These are phyloP conservation scores for Metschnikowia bowlesiae DNA, from an alignment of 805 yeast species.

Conservation along the genomic window DNA sequence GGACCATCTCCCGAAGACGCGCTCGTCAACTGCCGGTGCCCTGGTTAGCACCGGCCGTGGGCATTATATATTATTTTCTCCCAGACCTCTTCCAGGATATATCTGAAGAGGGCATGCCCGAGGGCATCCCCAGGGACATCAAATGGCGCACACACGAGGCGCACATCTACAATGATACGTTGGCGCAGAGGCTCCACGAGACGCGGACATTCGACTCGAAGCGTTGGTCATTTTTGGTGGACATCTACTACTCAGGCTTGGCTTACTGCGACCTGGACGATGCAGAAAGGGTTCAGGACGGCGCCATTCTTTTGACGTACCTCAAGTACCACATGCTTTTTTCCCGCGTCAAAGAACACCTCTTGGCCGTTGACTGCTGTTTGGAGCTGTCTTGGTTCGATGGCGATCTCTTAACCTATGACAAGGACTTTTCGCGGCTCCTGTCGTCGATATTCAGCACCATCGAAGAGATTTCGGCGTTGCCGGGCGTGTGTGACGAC, in stretches of 20 bases:
- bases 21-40: constrained; percentile 24
- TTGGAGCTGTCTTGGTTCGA: constrained; percentile 7
- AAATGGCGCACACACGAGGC: constrained; percentile 57
- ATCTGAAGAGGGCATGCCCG: constrained; percentile 10
- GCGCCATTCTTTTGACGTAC: constrained; percentile 71
- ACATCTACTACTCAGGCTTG: constrained; percentile 53
- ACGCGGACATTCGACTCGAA: constrained; percentile 26
- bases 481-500: constrained; percentile 91
- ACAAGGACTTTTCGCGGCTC: constrained; percentile 45
- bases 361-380: constrained; percentile 38
- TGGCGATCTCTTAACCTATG: constrained; percentile 1
- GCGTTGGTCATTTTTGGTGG: constrained; percentile 69
- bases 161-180: constrained; percentile 59
- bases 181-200: constrained; percentile 55
- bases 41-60: constrained; percentile 38
- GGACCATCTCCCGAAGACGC: constrained; percentile 43
- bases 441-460: constrained; percentile 50
- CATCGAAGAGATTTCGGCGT: constrained; percentile 57
- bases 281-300: constrained; percentile 58
- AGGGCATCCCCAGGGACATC: constrained; percentile 29
- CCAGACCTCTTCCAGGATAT: constrained; percentile 31
- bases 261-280: constrained; percentile 46
- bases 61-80: constrained; percentile 37
- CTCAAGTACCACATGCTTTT: constrained; percentile 64
- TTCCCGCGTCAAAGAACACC: constrained; percentile 70